Conservation (phyloP, 257 asterid genomes). For the Solanum habrochaites region DNA sequence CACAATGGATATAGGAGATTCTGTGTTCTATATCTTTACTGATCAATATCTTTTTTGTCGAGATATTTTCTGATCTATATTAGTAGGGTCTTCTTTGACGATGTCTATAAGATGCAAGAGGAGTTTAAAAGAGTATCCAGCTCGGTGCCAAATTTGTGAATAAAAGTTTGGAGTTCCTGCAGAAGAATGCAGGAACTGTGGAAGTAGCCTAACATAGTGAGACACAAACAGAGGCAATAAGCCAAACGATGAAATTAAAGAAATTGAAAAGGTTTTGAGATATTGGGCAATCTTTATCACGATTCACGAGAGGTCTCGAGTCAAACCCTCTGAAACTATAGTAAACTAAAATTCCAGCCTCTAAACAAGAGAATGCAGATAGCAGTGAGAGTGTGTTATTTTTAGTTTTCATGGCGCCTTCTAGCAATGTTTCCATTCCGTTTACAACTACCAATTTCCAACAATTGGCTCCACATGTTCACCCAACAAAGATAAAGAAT, state of each 20-base stretch:
- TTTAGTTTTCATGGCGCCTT: neutral
- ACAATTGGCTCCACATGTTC: neutral
- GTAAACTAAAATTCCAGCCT: neutral
- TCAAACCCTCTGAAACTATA: neutral
- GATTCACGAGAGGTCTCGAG: neutral
- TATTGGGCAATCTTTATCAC: neutral
- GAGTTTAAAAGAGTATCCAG: neutral
- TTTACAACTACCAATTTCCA: neutral
- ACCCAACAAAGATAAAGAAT: neutral
- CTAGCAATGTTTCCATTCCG: neutral
- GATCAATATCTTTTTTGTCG: neutral
- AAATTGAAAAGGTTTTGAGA: neutral
- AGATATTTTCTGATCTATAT: neutral
- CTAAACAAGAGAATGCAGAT: neutral
- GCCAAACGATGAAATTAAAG: neutral
- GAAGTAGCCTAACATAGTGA: neutral
- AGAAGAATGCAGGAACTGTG: neutral
- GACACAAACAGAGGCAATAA: neutral
- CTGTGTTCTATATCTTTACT: neutral
- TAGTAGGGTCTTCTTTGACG: neutral
- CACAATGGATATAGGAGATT: neutral
- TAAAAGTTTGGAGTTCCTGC: neutral
- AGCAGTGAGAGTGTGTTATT: neutral
- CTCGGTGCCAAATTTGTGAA: neutral
- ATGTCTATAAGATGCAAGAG: neutral